Conservation (phyloP, 1,284 basidiomycete genomes). For the Puccinia coronata region DNA sequence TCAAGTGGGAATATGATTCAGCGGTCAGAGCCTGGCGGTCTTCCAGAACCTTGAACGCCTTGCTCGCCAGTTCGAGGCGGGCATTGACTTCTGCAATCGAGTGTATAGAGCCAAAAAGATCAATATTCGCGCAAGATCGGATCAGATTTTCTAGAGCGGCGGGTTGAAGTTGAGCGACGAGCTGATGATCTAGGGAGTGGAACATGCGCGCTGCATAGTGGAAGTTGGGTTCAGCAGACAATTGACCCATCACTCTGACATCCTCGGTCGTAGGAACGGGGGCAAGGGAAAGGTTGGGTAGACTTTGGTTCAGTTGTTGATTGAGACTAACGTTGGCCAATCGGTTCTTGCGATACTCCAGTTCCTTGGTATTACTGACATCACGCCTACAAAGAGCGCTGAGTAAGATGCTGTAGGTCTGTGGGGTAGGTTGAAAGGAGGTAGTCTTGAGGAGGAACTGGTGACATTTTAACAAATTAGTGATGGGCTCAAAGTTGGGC, state of each 20-base stretch:
- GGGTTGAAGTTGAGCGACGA: slow-evolving; percentile 37
- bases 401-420: slow-evolving; percentile 47
- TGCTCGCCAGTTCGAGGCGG: slow-evolving; percentile 37
- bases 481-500: slow-evolving; percentile 43
- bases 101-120: not conserved
- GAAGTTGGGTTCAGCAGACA: slow-evolving; percentile 40
- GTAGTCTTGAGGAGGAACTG: slow-evolving; percentile 36
- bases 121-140: slow-evolving; percentile 16
- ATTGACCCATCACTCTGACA: not conserved
- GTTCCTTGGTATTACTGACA: slow-evolving; percentile 23
- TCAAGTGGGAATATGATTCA: slow-evolving; percentile 32
- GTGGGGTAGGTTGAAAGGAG: slow-evolving; percentile 26
- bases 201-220: slow-evolving; percentile 25
- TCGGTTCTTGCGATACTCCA: slow-evolving; percentile 26
- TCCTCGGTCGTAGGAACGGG: slow-evolving; percentile 34
- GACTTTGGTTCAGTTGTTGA: slow-evolving; percentile 46
- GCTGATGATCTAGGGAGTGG: slow-evolving; percentile 21
- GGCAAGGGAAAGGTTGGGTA: slow-evolving; percentile 35
- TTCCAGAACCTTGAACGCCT: slow-evolving; percentile 38
- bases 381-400: slow-evolving; percentile 44
- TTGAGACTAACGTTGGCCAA: slow-evolving; percentile 30
- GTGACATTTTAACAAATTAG: slow-evolving; percentile 26
- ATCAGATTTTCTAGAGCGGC: slow-evolving; percentile 35
- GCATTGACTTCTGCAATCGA: not conserved
- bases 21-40: slow-evolving; percentile 22